A percentile compares a stretch with the other conserved stretches of the same genome.
Conservation (phyloP, 768 basidiomycete species). For the Amanita rubescens region DNA sequence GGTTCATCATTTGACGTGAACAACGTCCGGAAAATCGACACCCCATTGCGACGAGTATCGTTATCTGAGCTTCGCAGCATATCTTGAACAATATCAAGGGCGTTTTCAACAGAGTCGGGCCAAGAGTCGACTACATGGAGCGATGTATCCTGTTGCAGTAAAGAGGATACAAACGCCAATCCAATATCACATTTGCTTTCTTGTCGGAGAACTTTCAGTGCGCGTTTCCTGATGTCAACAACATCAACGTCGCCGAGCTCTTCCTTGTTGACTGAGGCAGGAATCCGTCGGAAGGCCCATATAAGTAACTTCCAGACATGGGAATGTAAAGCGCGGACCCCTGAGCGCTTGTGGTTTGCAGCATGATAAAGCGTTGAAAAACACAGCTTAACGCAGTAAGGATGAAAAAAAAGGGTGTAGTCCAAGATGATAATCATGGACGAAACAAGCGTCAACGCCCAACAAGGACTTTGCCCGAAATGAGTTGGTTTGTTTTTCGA, state of each 20-base stretch:
- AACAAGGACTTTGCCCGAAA: constrained; percentile 25
- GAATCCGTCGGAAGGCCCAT: constrained; percentile 46
- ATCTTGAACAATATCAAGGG: constrained; percentile 8
- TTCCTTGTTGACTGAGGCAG: constrained; percentile 14
- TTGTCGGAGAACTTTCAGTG: constrained; percentile 38
- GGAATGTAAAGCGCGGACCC: constrained; percentile 31
- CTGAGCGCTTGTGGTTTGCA: constrained; percentile 24
- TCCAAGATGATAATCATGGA: constrained; percentile 44
- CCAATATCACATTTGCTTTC: constrained; percentile 40
- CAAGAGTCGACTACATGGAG: neutral
- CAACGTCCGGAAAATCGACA: constrained; percentile 6
- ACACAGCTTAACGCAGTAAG: constrained; percentile 29
- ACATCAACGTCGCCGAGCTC: constrained; percentile 4
- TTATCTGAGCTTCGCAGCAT: constrained; percentile 7
- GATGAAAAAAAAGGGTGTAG: constrained; percentile 32
- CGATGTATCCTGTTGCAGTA: constrained; percentile 22
- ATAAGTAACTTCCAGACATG: constrained; percentile 48
- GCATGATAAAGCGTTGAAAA: constrained; percentile 26
- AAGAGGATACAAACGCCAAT: constrained; percentile 27
- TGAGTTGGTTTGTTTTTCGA: constrained; percentile 11
- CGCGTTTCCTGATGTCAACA: constrained; percentile 18
- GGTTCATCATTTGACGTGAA: neutral
- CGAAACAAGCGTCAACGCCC: constrained; percentile 37
- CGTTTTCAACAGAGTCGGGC: constrained; percentile 2
- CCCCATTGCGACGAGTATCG: neutral